phyloP scores from a whole-genome alignment of 345 rosid genomes.

The Geranium rotundifolium region DNA sequence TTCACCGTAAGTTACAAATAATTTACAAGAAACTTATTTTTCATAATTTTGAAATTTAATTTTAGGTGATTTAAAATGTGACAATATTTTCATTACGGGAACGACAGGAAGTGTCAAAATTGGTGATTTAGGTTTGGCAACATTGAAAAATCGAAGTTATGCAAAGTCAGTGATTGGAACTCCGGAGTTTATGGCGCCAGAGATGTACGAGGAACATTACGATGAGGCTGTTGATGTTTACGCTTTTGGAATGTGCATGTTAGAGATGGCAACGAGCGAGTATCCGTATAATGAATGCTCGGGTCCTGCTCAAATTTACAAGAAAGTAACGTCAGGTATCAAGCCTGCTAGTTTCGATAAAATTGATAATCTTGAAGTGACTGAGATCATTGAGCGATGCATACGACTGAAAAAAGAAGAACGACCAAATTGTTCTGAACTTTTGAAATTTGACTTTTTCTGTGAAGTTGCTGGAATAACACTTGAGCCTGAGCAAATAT shows the following conservation, averaged over 20 bases:
- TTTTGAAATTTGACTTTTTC: too few species aligned
- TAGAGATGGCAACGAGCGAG: constrained; percentile 74
- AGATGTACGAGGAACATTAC: constrained; percentile 83
- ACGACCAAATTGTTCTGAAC: too few species aligned
- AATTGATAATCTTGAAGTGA: constrained; percentile 56
- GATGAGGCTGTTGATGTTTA: constrained; percentile 72
- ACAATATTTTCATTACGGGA: constrained; percentile 73
- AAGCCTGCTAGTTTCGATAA: constrained; percentile 67
- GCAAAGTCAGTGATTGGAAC: constrained; percentile 80
- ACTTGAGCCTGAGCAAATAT: too few species aligned
- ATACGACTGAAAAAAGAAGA: too few species aligned
- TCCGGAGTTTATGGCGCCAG: constrained; percentile 94
- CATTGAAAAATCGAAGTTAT: constrained; percentile 61
- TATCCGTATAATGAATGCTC: constrained; percentile 71
- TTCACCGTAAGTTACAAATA: too few species aligned
- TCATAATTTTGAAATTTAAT: too few species aligned
- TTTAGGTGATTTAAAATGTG: too few species aligned
- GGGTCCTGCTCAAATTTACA: constrained; percentile 67
- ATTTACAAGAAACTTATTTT: too few species aligned
- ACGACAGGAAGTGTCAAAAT: constrained; percentile 76
- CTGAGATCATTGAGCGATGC: constrained; percentile 78
- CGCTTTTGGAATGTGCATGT: constrained; percentile 76
- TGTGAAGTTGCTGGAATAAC: too few species aligned
- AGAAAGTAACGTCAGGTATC: constrained; percentile 61
- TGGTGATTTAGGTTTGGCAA: constrained; percentile 82